Evolutionary conservation across 1,284 basidiomycete genomes (phyloP).

Genomic region (Trichosporon inkin): DNA sequence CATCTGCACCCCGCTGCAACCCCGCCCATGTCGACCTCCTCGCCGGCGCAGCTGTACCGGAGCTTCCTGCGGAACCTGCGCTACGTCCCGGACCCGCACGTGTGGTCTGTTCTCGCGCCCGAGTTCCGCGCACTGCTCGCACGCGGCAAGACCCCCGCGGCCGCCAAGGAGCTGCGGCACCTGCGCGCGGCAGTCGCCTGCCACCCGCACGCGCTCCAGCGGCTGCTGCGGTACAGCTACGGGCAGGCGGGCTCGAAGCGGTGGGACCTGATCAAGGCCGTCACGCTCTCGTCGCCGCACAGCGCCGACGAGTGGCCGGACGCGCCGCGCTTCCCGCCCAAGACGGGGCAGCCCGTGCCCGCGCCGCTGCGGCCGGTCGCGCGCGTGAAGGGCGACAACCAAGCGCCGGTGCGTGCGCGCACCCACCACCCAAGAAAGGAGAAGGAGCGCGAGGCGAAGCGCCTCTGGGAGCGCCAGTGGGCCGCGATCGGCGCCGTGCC

Average conservation of each 20-base stretch:
- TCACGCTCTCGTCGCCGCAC: conserved; percentile 12
- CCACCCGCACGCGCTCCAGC: conserved; percentile 38
- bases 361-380: conserved; percentile 2
- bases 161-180: conserved; percentile 26
- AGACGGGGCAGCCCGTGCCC: conserved; percentile 12
- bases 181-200: conserved; percentile 38
- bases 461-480: conserved; percentile 12
- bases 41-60: conserved; percentile 26
- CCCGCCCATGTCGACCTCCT: background rate
- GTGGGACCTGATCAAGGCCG: conserved; percentile 24
- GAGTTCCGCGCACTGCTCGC: conserved; percentile 16
- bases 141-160: background rate
- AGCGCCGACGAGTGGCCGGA: background rate
- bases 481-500: conserved; percentile 22
- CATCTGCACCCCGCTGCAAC: background rate
- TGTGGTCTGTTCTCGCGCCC: conserved; percentile 35
- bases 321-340: conserved; percentile 12
- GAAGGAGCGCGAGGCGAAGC: background rate
- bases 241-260: conserved; percentile 5
- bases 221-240: conserved; percentile 21
- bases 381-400: background rate
- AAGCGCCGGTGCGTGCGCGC: background rate
- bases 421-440: background rate
- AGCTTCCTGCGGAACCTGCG: conserved; percentile 33
- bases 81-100: conserved; percentile 39